These are phyloP conservation scores for Pseudozyma flocculosa DNA, from an alignment of 1,284 basidiomycete genomes.

Conservation along the genomic window DNA sequence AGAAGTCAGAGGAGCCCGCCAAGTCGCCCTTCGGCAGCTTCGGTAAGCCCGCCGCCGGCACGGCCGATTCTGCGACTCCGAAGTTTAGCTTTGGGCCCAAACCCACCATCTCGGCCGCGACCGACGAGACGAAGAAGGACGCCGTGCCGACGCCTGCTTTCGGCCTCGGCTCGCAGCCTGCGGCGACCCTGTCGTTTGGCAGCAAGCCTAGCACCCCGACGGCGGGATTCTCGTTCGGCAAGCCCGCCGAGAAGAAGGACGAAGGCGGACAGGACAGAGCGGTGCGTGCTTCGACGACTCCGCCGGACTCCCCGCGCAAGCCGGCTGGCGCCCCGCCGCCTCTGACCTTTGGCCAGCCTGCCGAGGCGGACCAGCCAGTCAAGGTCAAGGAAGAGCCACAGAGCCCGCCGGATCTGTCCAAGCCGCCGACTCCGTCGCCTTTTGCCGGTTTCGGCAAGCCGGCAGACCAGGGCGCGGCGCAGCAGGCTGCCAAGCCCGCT, in stretches of 20 bases:
- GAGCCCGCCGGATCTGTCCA: too few species aligned
- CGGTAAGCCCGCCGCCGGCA: neutral
- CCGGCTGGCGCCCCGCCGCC: too few species aligned
- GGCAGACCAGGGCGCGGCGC: too few species aligned
- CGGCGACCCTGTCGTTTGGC: neutral
- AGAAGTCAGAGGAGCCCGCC: neutral
- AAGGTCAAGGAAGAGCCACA: too few species aligned
- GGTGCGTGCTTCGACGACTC: too few species aligned
- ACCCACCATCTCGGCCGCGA: conserved; percentile 18
- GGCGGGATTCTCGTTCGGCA: neutral
- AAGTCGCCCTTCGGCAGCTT: neutral
- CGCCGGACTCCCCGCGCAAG: too few species aligned
- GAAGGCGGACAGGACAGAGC: neutral
- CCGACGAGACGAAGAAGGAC: conserved; percentile 4
- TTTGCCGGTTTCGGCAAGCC: too few species aligned
- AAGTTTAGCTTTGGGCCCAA: neutral
- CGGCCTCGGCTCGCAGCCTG: neutral
- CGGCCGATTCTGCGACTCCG: neutral
- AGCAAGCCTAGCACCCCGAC: neutral
- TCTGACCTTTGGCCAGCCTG: too few species aligned
- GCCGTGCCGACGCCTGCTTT: conserved; percentile 1
- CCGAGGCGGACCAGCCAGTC: too few species aligned
- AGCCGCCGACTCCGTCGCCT: too few species aligned
- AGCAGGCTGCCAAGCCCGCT: too few species aligned
- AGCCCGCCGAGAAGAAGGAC: neutral